Percentiles rank a stretch among this genome's conserved stretches.
Evolutionary conservation across 768 basidiomycete genomes (phyloP).

Genomic region (Tulasnella sp.): DNA sequence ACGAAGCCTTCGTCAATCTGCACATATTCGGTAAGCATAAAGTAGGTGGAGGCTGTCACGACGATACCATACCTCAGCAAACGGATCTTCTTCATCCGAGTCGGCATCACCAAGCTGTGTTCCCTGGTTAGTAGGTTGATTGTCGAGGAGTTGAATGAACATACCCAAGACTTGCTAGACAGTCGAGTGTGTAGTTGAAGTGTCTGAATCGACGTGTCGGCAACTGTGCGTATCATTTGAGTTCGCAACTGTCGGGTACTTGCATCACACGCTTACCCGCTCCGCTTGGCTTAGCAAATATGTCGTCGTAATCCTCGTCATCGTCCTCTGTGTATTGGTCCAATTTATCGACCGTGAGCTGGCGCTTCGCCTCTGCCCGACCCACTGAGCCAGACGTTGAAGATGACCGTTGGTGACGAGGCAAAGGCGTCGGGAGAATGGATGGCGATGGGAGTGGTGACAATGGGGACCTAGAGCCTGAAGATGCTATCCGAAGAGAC

Average conservation of each 20-base stretch:
- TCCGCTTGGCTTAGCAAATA: constrained; percentile 71
- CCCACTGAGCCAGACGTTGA: constrained; percentile 54
- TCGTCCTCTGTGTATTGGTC: constrained; percentile 82
- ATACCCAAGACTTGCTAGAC: constrained; percentile 84
- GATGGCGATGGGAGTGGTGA: constrained; percentile 18
- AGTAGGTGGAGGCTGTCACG: background rate
- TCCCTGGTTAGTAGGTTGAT: background rate
- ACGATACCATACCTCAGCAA: constrained; percentile 60
- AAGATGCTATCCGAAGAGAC: constrained; percentile 39
- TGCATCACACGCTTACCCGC: constrained; percentile 38
- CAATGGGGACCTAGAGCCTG: constrained; percentile 35
- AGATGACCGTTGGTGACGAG: constrained; percentile 46
- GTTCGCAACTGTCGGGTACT: background rate
- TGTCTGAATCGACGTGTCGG: constrained; percentile 54
- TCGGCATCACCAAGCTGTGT: constrained; percentile 66
- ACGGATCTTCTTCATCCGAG: constrained; percentile 89
- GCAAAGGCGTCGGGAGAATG: background rate
- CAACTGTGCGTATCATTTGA: constrained; percentile 27
- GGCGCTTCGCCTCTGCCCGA: constrained; percentile 43
- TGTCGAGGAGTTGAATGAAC: constrained; percentile 15
- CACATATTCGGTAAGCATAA: background rate
- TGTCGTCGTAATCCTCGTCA: constrained; percentile 88
- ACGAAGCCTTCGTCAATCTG: constrained; percentile 90
- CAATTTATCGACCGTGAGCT: constrained; percentile 51
- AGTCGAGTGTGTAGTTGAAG: constrained; percentile 76